Conservation (phyloP, 495 filamentous ascomycete genomes). For the Lichina pygmaea region DNA sequence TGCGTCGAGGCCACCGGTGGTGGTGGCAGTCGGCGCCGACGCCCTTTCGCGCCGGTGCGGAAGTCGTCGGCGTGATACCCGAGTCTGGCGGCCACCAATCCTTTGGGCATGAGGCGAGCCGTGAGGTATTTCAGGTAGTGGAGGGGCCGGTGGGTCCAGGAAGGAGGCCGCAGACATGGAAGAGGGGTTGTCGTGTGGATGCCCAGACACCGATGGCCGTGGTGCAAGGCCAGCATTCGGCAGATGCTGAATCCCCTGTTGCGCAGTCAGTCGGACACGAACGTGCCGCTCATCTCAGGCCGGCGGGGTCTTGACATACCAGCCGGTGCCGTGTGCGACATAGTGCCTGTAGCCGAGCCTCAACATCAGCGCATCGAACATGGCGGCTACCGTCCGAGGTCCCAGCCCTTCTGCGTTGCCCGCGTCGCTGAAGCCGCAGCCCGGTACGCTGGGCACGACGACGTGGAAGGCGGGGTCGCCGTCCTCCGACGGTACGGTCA, state of each 20-base stretch:
- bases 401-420: conserved; percentile 9
- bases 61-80: neutral
- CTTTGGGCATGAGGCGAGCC: neutral
- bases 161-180: conserved; percentile 1
- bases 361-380: conserved; percentile 12
- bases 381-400: conserved; percentile 8
- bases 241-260: conserved; percentile 13
- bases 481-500: conserved; percentile 9
- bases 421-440: conserved; percentile 16
- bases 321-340: conserved; percentile 11
- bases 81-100: neutral
- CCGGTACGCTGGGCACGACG: conserved; percentile 13
- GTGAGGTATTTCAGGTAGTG: neutral
- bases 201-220: conserved; percentile 9
- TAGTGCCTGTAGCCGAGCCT: conserved; percentile 12
- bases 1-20: neutral
- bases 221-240: conserved; percentile 11
- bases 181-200: conserved; percentile 8
- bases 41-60: neutral
- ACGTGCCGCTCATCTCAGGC: neutral
- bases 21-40: neutral
- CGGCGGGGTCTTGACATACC: conserved; percentile 6
- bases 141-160: neutral
- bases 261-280: conserved; percentile 2
- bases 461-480: conserved; percentile 12